A percentile compares a stretch with the other conserved stretches of the same genome.
Conservation (phyloP, 192 early-diverging fungal genomes). For the Umbelopsis ramanniana region DNA sequence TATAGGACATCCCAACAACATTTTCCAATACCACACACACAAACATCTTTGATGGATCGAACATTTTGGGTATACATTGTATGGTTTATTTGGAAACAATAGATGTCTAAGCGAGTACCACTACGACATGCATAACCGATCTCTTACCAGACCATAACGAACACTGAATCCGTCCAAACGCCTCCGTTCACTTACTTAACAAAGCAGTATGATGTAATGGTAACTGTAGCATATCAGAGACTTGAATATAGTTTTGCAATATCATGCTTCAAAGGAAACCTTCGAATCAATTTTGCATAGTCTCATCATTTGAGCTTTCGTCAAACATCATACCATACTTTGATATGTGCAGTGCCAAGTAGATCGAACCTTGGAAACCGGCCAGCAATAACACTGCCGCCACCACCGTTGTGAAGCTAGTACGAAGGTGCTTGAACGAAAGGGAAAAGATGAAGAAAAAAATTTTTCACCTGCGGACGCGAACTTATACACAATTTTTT, state of each 20-base stretch:
- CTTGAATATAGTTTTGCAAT: constrained; percentile 21
- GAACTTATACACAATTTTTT: background rate
- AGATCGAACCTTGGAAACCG: constrained; percentile 5
- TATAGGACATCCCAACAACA: too few relatives aligned
- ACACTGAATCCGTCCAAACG: background rate
- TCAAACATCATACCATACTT: background rate
- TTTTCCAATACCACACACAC: too few relatives aligned
- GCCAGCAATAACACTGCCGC: background rate
- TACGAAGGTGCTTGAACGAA: background rate
- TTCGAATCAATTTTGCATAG: constrained; percentile 21
- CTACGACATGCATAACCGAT: background rate
- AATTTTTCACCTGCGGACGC: background rate
- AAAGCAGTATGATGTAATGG: background rate
- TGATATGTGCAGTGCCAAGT: constrained; percentile 17
- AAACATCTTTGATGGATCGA: too few relatives aligned
- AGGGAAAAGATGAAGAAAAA: background rate
- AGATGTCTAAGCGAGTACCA: too few relatives aligned
- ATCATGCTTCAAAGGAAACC: constrained; percentile 24
- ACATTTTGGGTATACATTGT: too few relatives aligned
- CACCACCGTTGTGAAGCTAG: background rate
- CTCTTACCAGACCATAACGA: background rate
- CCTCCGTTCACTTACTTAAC: background rate
- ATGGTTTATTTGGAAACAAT: too few relatives aligned
- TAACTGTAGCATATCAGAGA: constrained; percentile 10
- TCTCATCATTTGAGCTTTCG: constrained; percentile 15